phyloP scores from a whole-genome alignment of 805 yeast species.

The Nakazawaea wyomingensis region DNA sequence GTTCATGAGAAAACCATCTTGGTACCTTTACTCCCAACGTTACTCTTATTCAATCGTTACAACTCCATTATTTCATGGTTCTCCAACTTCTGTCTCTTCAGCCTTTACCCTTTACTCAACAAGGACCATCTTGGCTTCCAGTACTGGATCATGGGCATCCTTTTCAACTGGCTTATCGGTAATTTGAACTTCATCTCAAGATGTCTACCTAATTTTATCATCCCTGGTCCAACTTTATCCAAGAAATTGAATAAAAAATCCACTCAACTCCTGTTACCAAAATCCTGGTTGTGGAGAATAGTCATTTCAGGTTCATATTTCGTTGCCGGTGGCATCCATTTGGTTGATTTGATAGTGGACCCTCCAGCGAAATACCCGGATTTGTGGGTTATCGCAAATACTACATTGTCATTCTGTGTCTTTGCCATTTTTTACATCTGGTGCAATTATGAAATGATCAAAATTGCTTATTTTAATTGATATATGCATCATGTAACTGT shows the following conservation, averaged over 20 bases:
- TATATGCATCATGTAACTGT: too few species aligned
- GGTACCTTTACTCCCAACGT: conserved; percentile 81
- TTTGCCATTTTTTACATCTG: conserved; percentile 79
- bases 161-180: conserved; percentile 80
- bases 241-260: conserved; percentile 9
- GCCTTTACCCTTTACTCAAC: conserved; percentile 81
- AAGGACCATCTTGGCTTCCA: conserved; percentile 74
- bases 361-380: conserved; percentile 74
- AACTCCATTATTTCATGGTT: conserved; percentile 82
- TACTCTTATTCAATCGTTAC: conserved; percentile 54
- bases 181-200: conserved; percentile 52
- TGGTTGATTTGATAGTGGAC: conserved; percentile 40
- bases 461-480: conserved; percentile 5
- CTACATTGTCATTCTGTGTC: conserved; percentile 67
- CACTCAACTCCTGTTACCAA: conserved; percentile 37
- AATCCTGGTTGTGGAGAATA: conserved; percentile 41
- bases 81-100: conserved; percentile 75
- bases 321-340: conserved; percentile 45
- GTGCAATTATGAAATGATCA: conserved; percentile 51
- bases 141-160: conserved; percentile 51
- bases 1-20: conserved; percentile 93
- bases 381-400: conserved; percentile 76
- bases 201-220: conserved; percentile 32
- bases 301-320: conserved; percentile 49
- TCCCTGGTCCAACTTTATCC: conserved; percentile 34